A percentile compares a stretch with the other conserved stretches of the same genome.
Conservation (phyloP, 371 early-diverging fungal species). For the Mucor racemosus region DNA sequence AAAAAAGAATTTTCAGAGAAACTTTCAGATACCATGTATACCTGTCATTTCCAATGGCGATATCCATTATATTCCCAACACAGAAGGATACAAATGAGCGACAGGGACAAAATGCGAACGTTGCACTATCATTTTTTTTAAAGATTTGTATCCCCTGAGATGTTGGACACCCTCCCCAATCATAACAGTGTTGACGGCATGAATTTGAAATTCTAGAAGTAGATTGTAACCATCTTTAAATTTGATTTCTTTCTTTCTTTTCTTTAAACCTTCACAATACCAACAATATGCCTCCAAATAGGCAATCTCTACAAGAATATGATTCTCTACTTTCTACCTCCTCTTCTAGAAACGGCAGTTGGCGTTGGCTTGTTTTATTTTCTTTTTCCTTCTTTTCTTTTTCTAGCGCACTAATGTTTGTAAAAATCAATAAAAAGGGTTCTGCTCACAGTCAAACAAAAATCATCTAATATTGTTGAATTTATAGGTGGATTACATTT, state of each 20-base stretch:
- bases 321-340: conserved; percentile 7
- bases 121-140: background rate
- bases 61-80: no score
- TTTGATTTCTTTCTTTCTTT: background rate
- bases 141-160: background rate
- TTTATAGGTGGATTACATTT: conserved; percentile 60
- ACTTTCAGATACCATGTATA: no score
- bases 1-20: no score
- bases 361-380: conserved; percentile 50
- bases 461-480: background rate
- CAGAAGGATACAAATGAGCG: no score
- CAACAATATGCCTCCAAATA: background rate
- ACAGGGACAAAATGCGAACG: no score
- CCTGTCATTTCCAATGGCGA: no score
- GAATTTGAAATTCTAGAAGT: background rate
- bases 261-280: background rate
- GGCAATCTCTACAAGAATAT: conserved; percentile 11
- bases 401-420: conserved; percentile 47
- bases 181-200: background rate
- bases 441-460: background rate
- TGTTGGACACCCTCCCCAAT: background rate
- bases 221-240: background rate
- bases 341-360: conserved; percentile 1
- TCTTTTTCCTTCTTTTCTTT: conserved; percentile 51
- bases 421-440: background rate